These are phyloP conservation scores for Spergularia bocconei DNA, from an alignment of 148 eudicot species.

Conservation along the genomic window DNA sequence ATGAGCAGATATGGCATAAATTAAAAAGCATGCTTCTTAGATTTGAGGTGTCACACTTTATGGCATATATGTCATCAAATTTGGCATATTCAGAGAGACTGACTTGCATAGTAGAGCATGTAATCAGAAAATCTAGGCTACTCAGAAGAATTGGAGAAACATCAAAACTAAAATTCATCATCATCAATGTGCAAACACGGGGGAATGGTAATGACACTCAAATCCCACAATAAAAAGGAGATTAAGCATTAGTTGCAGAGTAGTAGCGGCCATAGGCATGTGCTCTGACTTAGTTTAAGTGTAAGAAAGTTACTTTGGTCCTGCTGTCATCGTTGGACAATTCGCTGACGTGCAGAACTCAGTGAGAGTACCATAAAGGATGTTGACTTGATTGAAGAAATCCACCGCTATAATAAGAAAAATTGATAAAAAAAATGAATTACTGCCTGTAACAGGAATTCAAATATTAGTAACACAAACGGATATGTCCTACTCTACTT, in stretches of 20 bases:
- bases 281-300: conserved; percentile 22
- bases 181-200: no score
- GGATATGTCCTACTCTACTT: not conserved
- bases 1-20: no score
- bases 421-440: conserved; percentile 16
- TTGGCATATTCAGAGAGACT: no score
- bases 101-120: no score
- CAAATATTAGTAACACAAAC: not conserved
- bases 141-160: no score
- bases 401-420: conserved; percentile 69
- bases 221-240: not conserved
- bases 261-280: not conserved
- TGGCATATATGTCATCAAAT: no score
- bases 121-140: no score
- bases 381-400: conserved; percentile 97
- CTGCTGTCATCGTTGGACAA: conserved; percentile 96
- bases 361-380: conserved; percentile 91
- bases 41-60: no score
- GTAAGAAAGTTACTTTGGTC: conserved; percentile 66
- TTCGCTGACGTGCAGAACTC: conserved; percentile 85
- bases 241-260: not conserved
- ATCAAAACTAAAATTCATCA: no score
- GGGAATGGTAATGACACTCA: no score
- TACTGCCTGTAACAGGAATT: conserved; percentile 11
- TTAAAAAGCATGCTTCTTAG: no score